A percentile compares a stretch with the other conserved stretches of the same genome.
These are phyloP conservation scores for Trametes gibbosa DNA, from an alignment of 768 basidiomycete species.

Conservation along the genomic window DNA sequence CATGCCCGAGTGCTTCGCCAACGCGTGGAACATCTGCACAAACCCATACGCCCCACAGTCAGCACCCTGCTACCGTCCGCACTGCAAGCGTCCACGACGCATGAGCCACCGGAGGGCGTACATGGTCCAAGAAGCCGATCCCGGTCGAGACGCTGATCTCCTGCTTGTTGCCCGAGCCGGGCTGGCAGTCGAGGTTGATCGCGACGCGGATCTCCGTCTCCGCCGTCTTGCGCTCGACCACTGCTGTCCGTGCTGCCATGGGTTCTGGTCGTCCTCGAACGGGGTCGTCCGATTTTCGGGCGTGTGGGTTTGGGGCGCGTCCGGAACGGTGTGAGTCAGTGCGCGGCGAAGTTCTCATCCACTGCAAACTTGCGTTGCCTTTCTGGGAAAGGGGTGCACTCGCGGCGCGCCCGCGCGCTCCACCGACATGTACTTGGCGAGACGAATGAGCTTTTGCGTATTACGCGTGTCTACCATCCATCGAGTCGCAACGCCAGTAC, in stretches of 20 bases:
- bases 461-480: not conserved
- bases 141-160: constrained; percentile 86
- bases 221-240: constrained; percentile 78
- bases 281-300: too few relatives aligned
- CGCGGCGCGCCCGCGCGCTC: not conserved
- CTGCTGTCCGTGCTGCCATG: constrained; percentile 56
- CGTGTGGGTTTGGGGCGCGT: not conserved
- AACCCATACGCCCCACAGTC: not conserved
- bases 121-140: constrained; percentile 99
- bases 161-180: constrained; percentile 62
- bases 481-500: too few relatives aligned
- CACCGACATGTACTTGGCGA: too few relatives aligned
- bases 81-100: too few relatives aligned
- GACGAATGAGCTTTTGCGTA: not conserved
- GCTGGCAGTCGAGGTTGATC: constrained; percentile 77
- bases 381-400: constrained; percentile 6
- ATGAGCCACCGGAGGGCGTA: too few relatives aligned
- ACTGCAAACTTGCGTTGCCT: constrained; percentile 6
- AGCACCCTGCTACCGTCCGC: too few relatives aligned
- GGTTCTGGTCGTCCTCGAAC: not conserved
- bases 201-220: constrained; percentile 88
- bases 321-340: constrained; percentile 8
- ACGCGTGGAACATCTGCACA: constrained; percentile 90
- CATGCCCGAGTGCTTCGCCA: constrained; percentile 96
- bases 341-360: constrained; percentile 13